phyloP scores from a whole-genome alignment of 352 stramenopile species.

The Globisporangium spinosum region DNA sequence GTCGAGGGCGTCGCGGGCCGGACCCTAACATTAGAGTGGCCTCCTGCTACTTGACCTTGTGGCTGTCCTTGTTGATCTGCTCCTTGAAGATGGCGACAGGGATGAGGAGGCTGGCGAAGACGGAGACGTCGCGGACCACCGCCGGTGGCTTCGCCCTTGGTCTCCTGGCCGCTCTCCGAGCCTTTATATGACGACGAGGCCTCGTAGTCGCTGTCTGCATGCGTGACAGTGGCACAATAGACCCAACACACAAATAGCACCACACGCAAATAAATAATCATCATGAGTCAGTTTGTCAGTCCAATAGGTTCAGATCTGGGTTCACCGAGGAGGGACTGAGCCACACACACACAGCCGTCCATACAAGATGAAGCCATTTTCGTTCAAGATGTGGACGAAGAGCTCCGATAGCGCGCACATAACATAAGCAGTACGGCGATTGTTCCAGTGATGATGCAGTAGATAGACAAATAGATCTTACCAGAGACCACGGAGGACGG shows the following conservation, averaged over 20 bases:
- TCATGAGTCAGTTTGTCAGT: neutral
- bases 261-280: neutral
- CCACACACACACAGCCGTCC: neutral
- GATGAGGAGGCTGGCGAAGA: neutral
- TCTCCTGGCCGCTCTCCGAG: slow-evolving; percentile 7
- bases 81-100: neutral
- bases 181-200: slow-evolving; percentile 8
- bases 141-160: neutral
- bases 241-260: neutral
- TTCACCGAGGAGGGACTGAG: neutral
- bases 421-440: neutral
- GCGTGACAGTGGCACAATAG: slow-evolving; percentile 10
- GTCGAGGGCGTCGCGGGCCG: neutral
- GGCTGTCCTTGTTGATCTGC: neutral
- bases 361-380: slow-evolving; percentile 4
- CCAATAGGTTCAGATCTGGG: slow-evolving; percentile 13
- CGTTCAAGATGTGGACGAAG: neutral
- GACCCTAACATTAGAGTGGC: neutral
- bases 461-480: slow-evolving; percentile 7
- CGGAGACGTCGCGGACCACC: neutral
- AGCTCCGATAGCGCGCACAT: neutral
- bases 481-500: slow-evolving; percentile 21
- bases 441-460: neutral
- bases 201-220: slow-evolving; percentile 19
- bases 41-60: neutral